These are phyloP conservation scores for Rhizomucor pusillus DNA, from an alignment of 371 early-diverging fungal genomes.

Conservation along the genomic window DNA sequence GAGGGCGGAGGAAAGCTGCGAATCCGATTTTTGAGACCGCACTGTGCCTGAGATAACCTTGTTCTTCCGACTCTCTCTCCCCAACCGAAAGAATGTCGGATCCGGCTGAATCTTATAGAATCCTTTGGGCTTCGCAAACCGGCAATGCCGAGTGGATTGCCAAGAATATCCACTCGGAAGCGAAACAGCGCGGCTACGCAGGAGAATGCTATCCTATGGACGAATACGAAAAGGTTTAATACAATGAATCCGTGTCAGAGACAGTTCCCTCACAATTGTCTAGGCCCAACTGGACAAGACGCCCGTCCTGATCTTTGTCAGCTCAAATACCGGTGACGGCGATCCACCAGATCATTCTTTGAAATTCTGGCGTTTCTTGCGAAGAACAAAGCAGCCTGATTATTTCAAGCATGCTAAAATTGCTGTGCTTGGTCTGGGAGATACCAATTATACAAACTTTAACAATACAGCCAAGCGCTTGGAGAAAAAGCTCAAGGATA, in stretches of 20 bases:
- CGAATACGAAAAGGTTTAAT: constrained; percentile 64
- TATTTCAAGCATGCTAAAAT: constrained; percentile 48
- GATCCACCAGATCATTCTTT: constrained; percentile 92
- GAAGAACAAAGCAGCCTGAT: constrained; percentile 55
- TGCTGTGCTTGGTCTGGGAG: constrained; percentile 77
- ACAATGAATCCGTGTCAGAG: neutral
- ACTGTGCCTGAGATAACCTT: too few relatives aligned
- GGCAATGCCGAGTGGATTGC: constrained; percentile 94
- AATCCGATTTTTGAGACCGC: too few relatives aligned
- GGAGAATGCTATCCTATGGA: constrained; percentile 67
- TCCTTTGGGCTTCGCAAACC: constrained; percentile 89
- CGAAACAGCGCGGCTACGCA: constrained; percentile 65
- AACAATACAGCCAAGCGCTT: constrained; percentile 79
- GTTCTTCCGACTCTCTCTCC: too few relatives aligned
- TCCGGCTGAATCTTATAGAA: too few relatives aligned
- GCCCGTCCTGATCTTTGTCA: constrained; percentile 72
- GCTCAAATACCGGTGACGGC: constrained; percentile 95
- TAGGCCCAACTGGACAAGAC: constrained; percentile 43
- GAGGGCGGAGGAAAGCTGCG: too few relatives aligned
- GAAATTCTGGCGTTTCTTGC: constrained; percentile 83
- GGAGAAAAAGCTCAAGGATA: constrained; percentile 69
- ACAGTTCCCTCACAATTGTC: neutral
- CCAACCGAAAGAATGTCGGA: too few relatives aligned
- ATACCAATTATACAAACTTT: constrained; percentile 92
- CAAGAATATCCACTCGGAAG: constrained; percentile 75